Evolutionary conservation across 176 grass and related monocot species (phyloP), one percentile per base, ranked within the genome.

Genomic region (Aegilops longissima): DNA sequence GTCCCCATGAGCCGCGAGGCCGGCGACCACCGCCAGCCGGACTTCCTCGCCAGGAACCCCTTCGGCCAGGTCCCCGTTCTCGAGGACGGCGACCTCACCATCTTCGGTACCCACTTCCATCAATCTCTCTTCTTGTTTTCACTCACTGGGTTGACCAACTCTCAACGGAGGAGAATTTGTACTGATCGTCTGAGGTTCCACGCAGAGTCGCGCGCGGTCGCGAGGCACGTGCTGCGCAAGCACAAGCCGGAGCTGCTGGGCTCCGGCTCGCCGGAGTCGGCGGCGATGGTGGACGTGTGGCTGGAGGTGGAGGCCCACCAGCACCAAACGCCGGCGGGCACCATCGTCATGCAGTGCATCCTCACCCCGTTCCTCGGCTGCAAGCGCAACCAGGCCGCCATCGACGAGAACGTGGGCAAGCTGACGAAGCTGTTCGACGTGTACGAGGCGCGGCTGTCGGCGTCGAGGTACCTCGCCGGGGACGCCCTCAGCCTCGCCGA

Each of bases 401-500:
- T 95, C 33, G 85, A 85, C 56, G 85, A 78, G 62, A 77, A 36
- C 74, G 3, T 66, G 3, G 82, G 13, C 34, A 92, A 84, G 88
- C 52, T 90, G 4, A 12, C 3, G 8, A 59, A 38, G 72, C 52
- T 90, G 74, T 52, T 94, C 0, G 87, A 83, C 8, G 78, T 80
- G 38, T 90, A 94, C 73, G 93, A 94, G 73, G 72, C 66, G 17
- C 74, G 81, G 30, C 67, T 94, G 3, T 58, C 77, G 0, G 7
- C 9, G 4, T 38, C 79, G 0, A 6, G 6, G 74, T 91, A 84
- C 84, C 34, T 94, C 2, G 89, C 89, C n/a, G 86, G 92, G 9
- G 76, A 88, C 33, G 81, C 54, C 84, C 0, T 89, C 80, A 94
- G 63, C 62, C 6, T 82, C 20, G 92, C 92, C 7, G 89, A 94